Conservation (phyloP, 106 monocot genomes). For the Platanthera zijinensis region DNA sequence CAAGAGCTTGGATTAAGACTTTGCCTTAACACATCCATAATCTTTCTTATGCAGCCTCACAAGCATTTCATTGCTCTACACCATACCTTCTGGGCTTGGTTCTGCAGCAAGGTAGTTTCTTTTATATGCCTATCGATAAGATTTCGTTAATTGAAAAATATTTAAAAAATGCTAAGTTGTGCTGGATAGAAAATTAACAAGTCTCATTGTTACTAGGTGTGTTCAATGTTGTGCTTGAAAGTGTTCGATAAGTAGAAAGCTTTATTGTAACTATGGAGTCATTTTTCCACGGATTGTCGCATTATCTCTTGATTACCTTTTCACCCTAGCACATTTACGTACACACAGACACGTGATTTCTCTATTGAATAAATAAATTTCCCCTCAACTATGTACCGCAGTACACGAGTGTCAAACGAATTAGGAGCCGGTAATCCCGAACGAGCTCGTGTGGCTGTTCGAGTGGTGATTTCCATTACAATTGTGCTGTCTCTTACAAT, state of each 20-base stretch:
- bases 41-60: constrained; percentile 32
- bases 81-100: constrained; percentile 50
- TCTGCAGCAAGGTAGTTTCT: constrained; percentile 39
- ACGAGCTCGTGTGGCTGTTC: constrained; percentile 35
- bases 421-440: constrained; percentile 64
- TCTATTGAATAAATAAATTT: too few species aligned
- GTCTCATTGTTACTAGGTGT: too few species aligned
- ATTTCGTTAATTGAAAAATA: background rate
- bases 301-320: too few species aligned
- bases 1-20: too few species aligned
- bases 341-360: too few species aligned
- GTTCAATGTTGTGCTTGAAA: too few species aligned
- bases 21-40: background rate
- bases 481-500: constrained; percentile 25
- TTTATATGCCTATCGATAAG: background rate
- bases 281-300: too few species aligned
- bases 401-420: constrained; percentile 66
- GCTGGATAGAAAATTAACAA: background rate
- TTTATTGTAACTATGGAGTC: too few species aligned
- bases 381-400: constrained; percentile 2
- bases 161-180: background rate
- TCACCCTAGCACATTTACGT: too few species aligned
- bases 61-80: constrained; percentile 39
- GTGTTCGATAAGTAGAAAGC: too few species aligned
- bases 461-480: constrained; percentile 32